Evolutionary conservation across 495 filamentous ascomycete genomes (phyloP).

Genomic region (Pyronema omphalodes): DNA sequence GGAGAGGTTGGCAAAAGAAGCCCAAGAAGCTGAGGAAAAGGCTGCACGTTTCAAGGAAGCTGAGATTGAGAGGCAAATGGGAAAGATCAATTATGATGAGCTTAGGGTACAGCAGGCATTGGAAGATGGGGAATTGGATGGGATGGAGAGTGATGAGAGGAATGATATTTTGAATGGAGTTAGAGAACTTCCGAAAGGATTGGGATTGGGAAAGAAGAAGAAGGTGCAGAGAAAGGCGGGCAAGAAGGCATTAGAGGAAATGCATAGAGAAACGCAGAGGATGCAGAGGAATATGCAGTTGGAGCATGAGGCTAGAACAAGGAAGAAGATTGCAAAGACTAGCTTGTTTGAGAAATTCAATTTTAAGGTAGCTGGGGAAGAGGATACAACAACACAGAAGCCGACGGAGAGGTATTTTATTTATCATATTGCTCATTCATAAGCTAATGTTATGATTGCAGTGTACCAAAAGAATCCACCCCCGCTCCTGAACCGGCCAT

Average conservation of each 20-base stretch:
- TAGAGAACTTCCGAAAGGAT: slow-evolving; percentile 34
- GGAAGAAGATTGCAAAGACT: slow-evolving; percentile 77
- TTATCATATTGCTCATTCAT: not conserved
- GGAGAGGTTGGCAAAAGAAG: slow-evolving; percentile 42
- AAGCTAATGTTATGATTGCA: not conserved
- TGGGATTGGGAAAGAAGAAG: slow-evolving; percentile 28
- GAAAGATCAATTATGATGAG: slow-evolving; percentile 29
- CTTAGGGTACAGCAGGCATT: not conserved
- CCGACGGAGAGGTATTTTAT: not conserved
- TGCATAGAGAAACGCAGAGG: slow-evolving; percentile 74
- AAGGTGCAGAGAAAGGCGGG: slow-evolving; percentile 63
- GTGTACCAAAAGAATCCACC: too few species aligned
- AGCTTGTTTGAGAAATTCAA: slow-evolving; percentile 74
- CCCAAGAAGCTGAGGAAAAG: slow-evolving; percentile 23
- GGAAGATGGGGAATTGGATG: slow-evolving; percentile 18
- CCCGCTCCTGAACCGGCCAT: too few species aligned
- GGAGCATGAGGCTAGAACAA: slow-evolving; percentile 72
- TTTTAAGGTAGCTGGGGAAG: slow-evolving; percentile 32
- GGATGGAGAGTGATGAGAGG: slow-evolving; percentile 31
- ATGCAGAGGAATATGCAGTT: slow-evolving; percentile 79
- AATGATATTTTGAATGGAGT: slow-evolving; percentile 37
- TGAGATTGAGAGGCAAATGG: slow-evolving; percentile 23
- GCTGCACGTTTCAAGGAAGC: too few species aligned
- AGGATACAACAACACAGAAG: not conserved
- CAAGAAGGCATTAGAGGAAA: slow-evolving; percentile 92